These are phyloP conservation scores for Halophytophthora batemanensis DNA, from an alignment of 352 stramenopile species.

Conservation along the genomic window DNA sequence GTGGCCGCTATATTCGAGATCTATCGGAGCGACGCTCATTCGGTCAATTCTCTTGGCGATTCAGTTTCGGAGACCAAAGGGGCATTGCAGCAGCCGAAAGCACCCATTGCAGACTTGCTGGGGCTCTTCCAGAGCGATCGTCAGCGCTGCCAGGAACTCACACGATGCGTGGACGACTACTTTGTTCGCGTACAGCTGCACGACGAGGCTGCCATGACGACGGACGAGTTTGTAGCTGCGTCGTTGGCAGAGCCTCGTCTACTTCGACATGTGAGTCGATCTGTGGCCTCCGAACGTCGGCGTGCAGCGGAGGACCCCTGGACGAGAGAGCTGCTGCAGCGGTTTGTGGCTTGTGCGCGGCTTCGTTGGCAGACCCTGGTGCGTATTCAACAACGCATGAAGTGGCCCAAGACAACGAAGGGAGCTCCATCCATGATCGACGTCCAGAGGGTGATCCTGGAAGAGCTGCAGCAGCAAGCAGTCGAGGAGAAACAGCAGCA, in stretches of 20 bases:
- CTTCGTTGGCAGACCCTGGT: slow-evolving; percentile 29
- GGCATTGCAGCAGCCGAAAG: slow-evolving; percentile 7
- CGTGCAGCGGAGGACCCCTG: slow-evolving; percentile 24
- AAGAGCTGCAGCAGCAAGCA: background rate
- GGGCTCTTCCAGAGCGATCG: slow-evolving; percentile 43
- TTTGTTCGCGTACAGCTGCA: slow-evolving; percentile 38
- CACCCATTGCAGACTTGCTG: slow-evolving; percentile 43
- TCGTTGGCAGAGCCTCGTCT: slow-evolving; percentile 35
- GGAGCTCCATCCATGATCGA: background rate
- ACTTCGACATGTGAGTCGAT: slow-evolving; percentile 35
- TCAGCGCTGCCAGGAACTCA: slow-evolving; percentile 42
- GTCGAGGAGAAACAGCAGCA: background rate
- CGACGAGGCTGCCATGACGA: slow-evolving; percentile 30
- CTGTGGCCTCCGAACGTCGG: slow-evolving; percentile 23
- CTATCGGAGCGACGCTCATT: slow-evolving; percentile 21
- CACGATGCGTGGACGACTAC: slow-evolving; percentile 46
- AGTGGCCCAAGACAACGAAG: background rate
- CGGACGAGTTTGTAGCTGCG: slow-evolving; percentile 39
- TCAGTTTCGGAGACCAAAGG: background rate
- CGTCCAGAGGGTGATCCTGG: background rate
- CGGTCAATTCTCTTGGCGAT: background rate
- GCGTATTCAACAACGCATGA: slow-evolving; percentile 9
- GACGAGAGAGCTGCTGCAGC: slow-evolving; percentile 28
- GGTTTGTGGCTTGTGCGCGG: slow-evolving; percentile 19
- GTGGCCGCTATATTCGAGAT: slow-evolving; percentile 39